Percentiles rank a stretch among this genome's conserved stretches.
These are phyloP conservation scores for Camelina laxa DNA, from an alignment of 345 rosid species.

Conservation along the genomic window DNA sequence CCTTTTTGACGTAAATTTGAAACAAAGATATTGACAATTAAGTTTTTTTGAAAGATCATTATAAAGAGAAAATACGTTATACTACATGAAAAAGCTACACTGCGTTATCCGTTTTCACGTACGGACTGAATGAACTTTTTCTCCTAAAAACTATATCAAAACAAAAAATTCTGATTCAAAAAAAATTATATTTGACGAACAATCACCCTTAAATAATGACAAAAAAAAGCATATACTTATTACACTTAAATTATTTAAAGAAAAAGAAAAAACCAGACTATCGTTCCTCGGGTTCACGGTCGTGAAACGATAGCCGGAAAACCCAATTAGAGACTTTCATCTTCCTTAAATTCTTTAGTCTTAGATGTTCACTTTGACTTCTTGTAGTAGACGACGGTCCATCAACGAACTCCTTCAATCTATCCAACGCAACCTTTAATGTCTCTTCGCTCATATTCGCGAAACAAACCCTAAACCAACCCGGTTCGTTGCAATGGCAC, in stretches of 20 bases:
- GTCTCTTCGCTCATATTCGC: slow-evolving; percentile 80
- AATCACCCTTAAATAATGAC: slow-evolving; percentile 38
- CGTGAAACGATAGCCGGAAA: slow-evolving; percentile 72
- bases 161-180: slow-evolving; percentile 21
- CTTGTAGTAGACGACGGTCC: slow-evolving; percentile 27
- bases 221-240: slow-evolving; percentile 17
- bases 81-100: neutral
- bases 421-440: slow-evolving; percentile 55
- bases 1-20: slow-evolving; percentile 23
- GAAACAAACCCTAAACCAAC: slow-evolving; percentile 77
- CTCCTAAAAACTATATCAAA: slow-evolving; percentile 22
- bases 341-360: slow-evolving; percentile 51
- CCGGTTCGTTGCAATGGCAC: slow-evolving; percentile 80
- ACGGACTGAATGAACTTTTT: slow-evolving; percentile 28
- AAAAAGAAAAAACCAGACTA: slow-evolving; percentile 28
- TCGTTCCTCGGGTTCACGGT: slow-evolving; percentile 63
- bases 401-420: slow-evolving; percentile 60
- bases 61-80: slow-evolving; percentile 12
- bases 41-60: neutral
- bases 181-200: neutral
- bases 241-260: neutral
- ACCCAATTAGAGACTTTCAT: slow-evolving; percentile 63
- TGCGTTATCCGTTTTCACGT: slow-evolving; percentile 34
- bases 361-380: slow-evolving; percentile 53
- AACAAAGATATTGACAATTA: slow-evolving; percentile 15